Conservation (phyloP, 257 asterid species). For the Anisodus tanguticus region DNA sequence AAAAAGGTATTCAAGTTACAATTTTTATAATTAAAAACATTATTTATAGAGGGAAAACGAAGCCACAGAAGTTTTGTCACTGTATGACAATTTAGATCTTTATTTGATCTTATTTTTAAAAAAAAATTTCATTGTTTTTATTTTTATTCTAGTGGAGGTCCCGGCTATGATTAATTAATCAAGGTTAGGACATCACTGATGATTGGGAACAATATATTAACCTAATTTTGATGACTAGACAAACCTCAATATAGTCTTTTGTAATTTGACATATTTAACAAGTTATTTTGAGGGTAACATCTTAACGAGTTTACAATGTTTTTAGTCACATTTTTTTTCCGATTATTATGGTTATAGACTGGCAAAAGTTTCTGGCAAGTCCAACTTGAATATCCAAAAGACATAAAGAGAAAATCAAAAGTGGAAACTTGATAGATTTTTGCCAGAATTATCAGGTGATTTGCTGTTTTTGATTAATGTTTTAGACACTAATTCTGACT, state of each 20-base stretch:
- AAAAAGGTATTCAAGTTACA: background rate
- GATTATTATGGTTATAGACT: background rate
- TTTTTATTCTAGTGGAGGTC: slow-evolving; percentile 2
- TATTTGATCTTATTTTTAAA: background rate
- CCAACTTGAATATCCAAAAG: background rate
- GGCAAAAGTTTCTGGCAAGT: background rate
- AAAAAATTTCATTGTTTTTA: background rate
- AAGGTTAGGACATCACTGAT: background rate
- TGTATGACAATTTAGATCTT: background rate
- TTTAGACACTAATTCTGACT: slow-evolving; percentile 11
- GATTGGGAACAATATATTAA: background rate
- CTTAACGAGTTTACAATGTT: background rate
- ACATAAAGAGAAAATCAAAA: background rate
- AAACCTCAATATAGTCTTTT: background rate
- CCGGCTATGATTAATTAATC: background rate
- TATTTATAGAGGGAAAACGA: background rate
- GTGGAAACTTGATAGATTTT: background rate
- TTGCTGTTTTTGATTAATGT: background rate
- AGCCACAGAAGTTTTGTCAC: background rate
- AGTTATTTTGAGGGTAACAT: background rate
- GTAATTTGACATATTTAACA: background rate
- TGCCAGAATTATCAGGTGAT: background rate
- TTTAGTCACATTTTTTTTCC: too few relatives aligned
- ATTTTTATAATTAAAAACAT: background rate
- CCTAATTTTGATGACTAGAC: background rate